These are phyloP conservation scores for Cadophora sp. DNA, from an alignment of 2,329 filamentous ascomycete species.

Conservation along the genomic window DNA sequence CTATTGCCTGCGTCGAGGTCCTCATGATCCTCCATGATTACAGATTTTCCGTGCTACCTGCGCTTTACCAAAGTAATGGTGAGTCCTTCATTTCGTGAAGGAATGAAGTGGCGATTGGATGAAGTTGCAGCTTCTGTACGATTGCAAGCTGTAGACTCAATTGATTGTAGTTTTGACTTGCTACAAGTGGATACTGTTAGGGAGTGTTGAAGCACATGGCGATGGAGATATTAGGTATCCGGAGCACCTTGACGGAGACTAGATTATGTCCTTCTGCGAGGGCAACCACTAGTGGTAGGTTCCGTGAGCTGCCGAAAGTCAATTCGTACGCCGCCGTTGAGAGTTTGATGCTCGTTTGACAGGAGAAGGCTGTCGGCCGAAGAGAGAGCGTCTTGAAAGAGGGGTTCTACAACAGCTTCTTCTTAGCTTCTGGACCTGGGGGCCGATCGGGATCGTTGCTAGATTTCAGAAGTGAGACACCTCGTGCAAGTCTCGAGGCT, in stretches of 20 bases:
- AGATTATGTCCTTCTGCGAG: neutral
- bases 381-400: neutral
- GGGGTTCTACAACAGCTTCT: neutral
- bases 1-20: constrained; percentile 12
- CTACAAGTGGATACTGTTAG: neutral
- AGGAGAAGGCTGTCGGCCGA: neutral
- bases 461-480: neutral
- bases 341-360: neutral
- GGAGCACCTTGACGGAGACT: neutral
- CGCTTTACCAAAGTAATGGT: neutral
- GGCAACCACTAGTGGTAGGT: neutral
- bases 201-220: constrained; percentile 4
- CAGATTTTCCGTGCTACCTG: neutral
- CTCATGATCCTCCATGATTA: constrained; percentile 16
- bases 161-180: neutral
- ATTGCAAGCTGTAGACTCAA: neutral
- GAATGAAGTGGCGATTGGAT: neutral
- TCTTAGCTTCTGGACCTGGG: neutral
- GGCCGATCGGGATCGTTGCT: neutral
- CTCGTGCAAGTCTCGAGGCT: neutral
- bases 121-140: neutral
- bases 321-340: constrained; percentile 4
- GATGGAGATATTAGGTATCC: neutral
- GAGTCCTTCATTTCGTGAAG: constrained; percentile 11
- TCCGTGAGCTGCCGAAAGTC: neutral